Percentiles rank a stretch among this genome's conserved stretches.
Conservation (phyloP, 495 filamentous ascomycete species). For the Corynascus novoguineensis region DNA sequence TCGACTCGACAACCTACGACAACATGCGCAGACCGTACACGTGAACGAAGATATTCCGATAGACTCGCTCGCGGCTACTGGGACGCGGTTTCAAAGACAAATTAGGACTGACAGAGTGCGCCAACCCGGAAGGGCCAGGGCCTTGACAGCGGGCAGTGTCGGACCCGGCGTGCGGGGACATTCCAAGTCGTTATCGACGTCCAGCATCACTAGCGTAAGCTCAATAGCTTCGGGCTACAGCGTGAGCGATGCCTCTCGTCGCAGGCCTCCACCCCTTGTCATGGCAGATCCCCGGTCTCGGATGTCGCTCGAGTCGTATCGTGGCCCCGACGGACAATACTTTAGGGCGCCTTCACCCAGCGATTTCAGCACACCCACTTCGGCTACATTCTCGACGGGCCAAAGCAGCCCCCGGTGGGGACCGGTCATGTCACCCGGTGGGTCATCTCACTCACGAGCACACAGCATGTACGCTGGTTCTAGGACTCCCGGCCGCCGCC, state of each 20-base stretch:
- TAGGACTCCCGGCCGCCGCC: conserved; percentile 63
- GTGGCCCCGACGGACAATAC: conserved; percentile 46
- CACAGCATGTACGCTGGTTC: conserved; percentile 59
- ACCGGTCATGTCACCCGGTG: conserved; percentile 62
- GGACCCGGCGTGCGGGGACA: conserved; percentile 68
- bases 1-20: conserved; percentile 90
- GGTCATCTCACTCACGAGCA: conserved; percentile 57
- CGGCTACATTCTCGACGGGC: conserved; percentile 65
- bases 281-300: conserved; percentile 70
- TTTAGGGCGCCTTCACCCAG: conserved; percentile 56
- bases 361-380: conserved; percentile 72
- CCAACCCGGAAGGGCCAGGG: conserved; percentile 64
- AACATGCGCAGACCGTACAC: conserved; percentile 97
- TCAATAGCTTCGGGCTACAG: conserved; percentile 70
- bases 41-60: conserved; percentile 94
- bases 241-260: conserved; percentile 54
- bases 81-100: conserved; percentile 89
- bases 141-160: conserved; percentile 62
- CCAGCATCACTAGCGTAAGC: conserved; percentile 58
- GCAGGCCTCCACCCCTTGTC: conserved; percentile 73
- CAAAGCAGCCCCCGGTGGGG: conserved; percentile 68
- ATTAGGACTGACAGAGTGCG: conserved; percentile 73
- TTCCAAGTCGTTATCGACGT: conserved; percentile 75
- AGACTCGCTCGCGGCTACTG: conserved; percentile 89
- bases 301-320: conserved; percentile 59